Percentiles rank a stretch among this genome's conserved stretches.
phyloP scores from a whole-genome alignment of 345 rosid genomes.

The Litchi chinensis region DNA sequence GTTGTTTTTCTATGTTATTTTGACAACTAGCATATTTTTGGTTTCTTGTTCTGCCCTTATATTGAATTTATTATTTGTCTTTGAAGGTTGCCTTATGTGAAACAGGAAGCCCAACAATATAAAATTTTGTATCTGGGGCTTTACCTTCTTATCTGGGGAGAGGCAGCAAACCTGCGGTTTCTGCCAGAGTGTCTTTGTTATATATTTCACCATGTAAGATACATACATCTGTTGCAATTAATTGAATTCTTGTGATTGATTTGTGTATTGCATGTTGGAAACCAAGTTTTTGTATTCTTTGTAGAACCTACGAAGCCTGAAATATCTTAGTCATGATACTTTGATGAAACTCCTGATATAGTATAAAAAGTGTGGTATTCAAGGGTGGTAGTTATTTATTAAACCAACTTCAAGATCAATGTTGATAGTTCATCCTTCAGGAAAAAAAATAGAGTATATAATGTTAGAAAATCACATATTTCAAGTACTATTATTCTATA shows the following conservation, averaged over 20 bases:
- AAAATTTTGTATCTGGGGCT: slow-evolving; percentile 86
- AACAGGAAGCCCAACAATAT: slow-evolving; percentile 80
- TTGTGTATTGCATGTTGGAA: slow-evolving; percentile 3
- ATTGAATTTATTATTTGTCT: slow-evolving; percentile 24
- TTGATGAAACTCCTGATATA: background rate
- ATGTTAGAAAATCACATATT: background rate
- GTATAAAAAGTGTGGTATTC: background rate
- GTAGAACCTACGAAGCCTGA: background rate
- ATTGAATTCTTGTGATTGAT: background rate
- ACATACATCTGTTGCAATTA: slow-evolving; percentile 17
- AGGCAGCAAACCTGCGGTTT: slow-evolving; percentile 92
- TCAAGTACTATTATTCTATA: background rate
- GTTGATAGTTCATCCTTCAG: background rate
- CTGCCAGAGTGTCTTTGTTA: slow-evolving; percentile 95
- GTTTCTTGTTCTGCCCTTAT: slow-evolving; percentile 13
- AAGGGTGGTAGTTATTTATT: background rate
- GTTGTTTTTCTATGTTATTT: background rate
- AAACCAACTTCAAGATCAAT: background rate
- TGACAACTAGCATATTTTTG: background rate
- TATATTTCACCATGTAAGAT: slow-evolving; percentile 94
- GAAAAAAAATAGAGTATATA: background rate
- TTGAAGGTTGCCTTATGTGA: slow-evolving; percentile 76
- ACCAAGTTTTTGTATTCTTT: background rate
- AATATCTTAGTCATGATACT: slow-evolving; percentile 1
- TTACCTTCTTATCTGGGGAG: slow-evolving; percentile 98